Evolutionary conservation across 257 asterid species (phyloP), one percentile per base, ranked within the genome.

Genomic region (Solanum peruvianum): DNA sequence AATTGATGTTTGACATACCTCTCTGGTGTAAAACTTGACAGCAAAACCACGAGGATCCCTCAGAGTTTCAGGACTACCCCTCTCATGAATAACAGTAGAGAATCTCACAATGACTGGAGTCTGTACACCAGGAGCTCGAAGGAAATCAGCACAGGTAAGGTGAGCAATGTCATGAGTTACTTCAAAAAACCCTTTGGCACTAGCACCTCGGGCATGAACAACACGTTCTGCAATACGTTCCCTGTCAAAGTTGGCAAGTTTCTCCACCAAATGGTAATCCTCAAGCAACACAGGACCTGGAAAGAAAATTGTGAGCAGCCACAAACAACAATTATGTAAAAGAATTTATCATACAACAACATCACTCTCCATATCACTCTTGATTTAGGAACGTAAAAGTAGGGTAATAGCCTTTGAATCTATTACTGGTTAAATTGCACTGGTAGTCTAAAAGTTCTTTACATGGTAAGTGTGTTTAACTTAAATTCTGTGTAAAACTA

Each of bases 151-250:
- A 60, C 90, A 87, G 6, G 91, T 89, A 7, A 89, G 91, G 56
- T 87, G 69, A 27, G 91, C 25, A 20, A 89, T 87, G 16, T 87
- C 92, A 87, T 91, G 89, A 16, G 91, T 89, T 82, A 88, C 92
- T 85, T 89, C 92, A 49, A 90, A 90, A 27, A 85, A 90, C 5
- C 92, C 92, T 49, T 90, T 89, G 69, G 92, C 92, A 80, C 92
- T 87, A 69, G 91, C 91, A 76, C 92, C 92, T 44, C 92, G 69
- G 69, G 92, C 92, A 84, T 91, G 92, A 73, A 91, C 92, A 83
- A 91, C 92, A 37, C 91, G 90, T 45, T 89, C 91, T 1, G 92
- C 91, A 33, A 90, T 89, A 66, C 91, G 87, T 86, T 90, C 92
- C 52, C 92, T 81, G 44, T 90, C 92, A 76, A 90, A 90, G 88